Evolutionary conservation across 257 asterid genomes (phyloP).

Genomic region (Verbena officinalis): DNA sequence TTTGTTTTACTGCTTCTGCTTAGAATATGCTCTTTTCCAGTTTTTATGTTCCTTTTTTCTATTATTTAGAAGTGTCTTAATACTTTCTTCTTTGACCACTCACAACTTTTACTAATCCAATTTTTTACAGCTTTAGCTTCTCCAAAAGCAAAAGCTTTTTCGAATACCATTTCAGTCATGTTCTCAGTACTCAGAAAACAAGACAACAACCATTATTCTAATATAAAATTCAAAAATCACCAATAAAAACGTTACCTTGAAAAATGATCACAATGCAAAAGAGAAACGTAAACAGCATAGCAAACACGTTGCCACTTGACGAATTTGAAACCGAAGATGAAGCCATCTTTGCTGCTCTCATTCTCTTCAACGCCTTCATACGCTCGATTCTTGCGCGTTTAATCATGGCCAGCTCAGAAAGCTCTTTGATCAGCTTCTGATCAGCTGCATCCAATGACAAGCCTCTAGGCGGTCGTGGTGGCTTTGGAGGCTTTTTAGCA

Average conservation of each 20-base stretch:
- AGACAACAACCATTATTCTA: too few species aligned
- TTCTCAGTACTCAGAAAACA: too few species aligned
- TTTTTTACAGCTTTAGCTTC: too few species aligned
- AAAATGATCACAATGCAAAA: conserved; percentile 64
- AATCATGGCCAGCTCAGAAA: conserved; percentile 63
- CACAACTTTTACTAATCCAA: too few species aligned
- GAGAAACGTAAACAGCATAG: conserved; percentile 67
- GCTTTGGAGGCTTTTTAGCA: conserved; percentile 78
- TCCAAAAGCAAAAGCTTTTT: too few species aligned
- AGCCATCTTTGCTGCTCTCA: conserved; percentile 54
- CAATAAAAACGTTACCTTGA: conserved; percentile 65
- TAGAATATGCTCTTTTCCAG: too few species aligned
- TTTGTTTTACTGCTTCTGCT: too few species aligned
- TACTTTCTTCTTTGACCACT: too few species aligned
- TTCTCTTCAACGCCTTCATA: conserved; percentile 74
- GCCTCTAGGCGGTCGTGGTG: conserved; percentile 87
- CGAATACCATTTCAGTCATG: too few species aligned
- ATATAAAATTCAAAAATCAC: too few species aligned
- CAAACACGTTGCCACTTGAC: conserved; percentile 57
- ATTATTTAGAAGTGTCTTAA: too few species aligned
- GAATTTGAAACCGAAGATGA: conserved; percentile 41
- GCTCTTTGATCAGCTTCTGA: conserved; percentile 75
- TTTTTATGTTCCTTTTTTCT: too few species aligned
- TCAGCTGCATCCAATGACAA: conserved; percentile 87
- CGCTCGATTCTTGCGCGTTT: conserved; percentile 83